Percentiles rank a stretch among this genome's conserved stretches.
These are phyloP conservation scores for Neurospora discreta DNA, from an alignment of 495 filamentous ascomycete genomes.

Conservation along the genomic window DNA sequence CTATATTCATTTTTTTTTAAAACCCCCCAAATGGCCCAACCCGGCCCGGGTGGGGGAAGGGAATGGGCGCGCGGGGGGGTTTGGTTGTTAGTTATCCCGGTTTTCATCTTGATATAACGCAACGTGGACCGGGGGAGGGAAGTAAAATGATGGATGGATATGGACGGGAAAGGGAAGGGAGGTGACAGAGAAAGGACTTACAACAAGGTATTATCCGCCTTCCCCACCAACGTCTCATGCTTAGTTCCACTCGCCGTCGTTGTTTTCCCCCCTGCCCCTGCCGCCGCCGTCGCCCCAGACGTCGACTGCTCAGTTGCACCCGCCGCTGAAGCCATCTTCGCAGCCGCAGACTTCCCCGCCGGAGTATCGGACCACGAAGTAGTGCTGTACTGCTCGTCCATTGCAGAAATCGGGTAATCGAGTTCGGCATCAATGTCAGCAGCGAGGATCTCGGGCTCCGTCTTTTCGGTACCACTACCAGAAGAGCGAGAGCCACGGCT, in stretches of 20 bases:
- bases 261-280: no score
- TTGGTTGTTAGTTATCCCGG: neutral
- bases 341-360: neutral
- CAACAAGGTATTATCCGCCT: neutral
- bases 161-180: neutral
- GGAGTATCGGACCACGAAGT: neutral
- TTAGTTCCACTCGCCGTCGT: neutral
- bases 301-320: no score
- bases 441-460: neutral
- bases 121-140: no score
- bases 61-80: no score
- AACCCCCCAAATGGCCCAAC: no score
- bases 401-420: constrained; percentile 14
- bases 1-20: neutral
- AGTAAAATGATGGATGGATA: neutral
- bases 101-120: no score
- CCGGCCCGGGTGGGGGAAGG: no score
- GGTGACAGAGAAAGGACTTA: neutral
- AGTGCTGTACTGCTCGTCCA: constrained; percentile 7
- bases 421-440: constrained; percentile 19
- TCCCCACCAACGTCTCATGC: no score
- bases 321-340: neutral
- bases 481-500: no score
- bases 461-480: neutral
- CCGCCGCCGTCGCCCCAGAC: no score